phyloP scores from a whole-genome alignment of 441 rosid genomes.

The Mallotus repandus region DNA sequence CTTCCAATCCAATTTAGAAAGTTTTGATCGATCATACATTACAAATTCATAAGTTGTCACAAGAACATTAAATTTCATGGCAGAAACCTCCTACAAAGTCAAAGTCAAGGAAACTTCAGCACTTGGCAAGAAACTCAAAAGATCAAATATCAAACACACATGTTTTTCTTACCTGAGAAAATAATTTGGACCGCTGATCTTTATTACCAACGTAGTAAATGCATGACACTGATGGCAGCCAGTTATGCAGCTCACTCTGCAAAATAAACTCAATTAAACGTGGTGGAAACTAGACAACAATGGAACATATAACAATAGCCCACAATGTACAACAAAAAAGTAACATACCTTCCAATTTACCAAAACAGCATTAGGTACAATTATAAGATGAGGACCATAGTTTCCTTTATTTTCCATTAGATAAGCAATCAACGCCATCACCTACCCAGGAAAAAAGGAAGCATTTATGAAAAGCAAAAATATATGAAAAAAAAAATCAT shows the following conservation, averaged over 20 bases:
- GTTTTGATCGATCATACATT: conserved; percentile 98
- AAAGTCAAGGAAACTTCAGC: conserved; percentile 27
- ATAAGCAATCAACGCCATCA: conserved; percentile 99
- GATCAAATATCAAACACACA: background rate
- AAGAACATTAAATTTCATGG: conserved; percentile 97
- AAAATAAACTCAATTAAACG: conserved; percentile 29
- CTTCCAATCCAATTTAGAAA: conserved; percentile 98
- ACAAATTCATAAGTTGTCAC: conserved; percentile 99
- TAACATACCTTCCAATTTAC: conserved; percentile 98
- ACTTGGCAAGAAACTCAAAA: conserved; percentile 19
- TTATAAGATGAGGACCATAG: conserved; percentile 99
- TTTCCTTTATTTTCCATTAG: conserved; percentile 99
- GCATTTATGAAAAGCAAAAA: conserved; percentile 8
- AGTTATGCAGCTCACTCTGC: conserved; percentile 95
- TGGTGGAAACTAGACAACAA: conserved; percentile 1
- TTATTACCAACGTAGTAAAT: conserved; percentile 94
- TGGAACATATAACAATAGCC: conserved; percentile 7
- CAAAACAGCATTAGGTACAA: conserved; percentile 99
- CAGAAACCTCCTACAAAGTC: conserved; percentile 78
- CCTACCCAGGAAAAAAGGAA: conserved; percentile 44
- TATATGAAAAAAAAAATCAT: background rate
- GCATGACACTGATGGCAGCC: conserved; percentile 99
- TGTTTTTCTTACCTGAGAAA: conserved; percentile 74
- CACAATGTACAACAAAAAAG: conserved; percentile 18
- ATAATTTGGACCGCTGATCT: conserved; percentile 92